Evolutionary conservation across 2,329 filamentous ascomycete species (phyloP).

Genomic region (Trichoderma hamatum): DNA sequence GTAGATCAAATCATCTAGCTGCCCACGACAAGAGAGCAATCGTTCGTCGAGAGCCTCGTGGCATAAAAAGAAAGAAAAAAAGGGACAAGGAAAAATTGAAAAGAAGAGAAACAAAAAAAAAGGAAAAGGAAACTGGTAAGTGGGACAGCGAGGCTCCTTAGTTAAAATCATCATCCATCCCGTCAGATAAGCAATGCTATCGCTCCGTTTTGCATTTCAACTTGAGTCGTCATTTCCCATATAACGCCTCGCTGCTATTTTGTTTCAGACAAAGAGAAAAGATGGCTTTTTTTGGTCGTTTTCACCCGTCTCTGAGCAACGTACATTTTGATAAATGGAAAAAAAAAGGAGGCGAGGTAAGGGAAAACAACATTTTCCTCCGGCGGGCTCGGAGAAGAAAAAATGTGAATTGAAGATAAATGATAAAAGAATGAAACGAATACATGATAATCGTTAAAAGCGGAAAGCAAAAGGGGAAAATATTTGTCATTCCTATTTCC

Average conservation of each 20-base stretch:
- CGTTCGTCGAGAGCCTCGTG: not conserved
- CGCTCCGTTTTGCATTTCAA: slow-evolving; percentile 13
- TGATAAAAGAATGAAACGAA: slow-evolving; percentile 1
- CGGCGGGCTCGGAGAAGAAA: not conserved
- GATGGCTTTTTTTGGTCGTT: not conserved
- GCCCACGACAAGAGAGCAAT: not conserved
- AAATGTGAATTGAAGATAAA: not conserved
- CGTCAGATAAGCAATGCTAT: slow-evolving; percentile 16
- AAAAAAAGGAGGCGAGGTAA: not conserved
- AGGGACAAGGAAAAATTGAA: not conserved
- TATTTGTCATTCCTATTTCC: slow-evolving; percentile 30
- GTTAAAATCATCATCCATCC: not conserved
- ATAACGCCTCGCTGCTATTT: slow-evolving; percentile 28
- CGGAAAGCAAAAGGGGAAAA: slow-evolving; percentile 7
- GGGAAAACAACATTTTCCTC: not conserved
- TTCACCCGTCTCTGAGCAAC: slow-evolving; percentile 8
- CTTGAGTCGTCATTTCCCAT: slow-evolving; percentile 20
- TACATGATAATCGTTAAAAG: not conserved
- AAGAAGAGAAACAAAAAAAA: not conserved
- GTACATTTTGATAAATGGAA: slow-evolving; percentile 13
- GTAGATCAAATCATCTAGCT: slow-evolving; percentile 1
- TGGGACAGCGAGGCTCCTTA: not conserved
- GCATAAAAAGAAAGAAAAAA: not conserved
- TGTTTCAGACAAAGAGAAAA: slow-evolving; percentile 24
- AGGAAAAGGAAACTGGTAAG: not conserved